These are phyloP conservation scores for Tulasnella sp. DNA, from an alignment of 768 basidiomycete genomes.

Conservation along the genomic window DNA sequence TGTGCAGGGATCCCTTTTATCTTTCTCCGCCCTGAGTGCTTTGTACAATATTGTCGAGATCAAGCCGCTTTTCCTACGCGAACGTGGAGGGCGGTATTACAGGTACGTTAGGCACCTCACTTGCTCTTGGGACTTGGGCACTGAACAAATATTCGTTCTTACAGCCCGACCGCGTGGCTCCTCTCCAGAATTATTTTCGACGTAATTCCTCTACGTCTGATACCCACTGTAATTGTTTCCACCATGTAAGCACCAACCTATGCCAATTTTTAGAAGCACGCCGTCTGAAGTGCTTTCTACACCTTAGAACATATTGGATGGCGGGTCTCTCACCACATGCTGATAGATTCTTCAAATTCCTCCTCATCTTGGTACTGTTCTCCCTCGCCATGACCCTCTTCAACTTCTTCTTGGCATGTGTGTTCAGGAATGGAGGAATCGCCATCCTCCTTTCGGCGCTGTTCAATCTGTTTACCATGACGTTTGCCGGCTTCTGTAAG, in stretches of 20 bases:
- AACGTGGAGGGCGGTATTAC: slow-evolving; percentile 77
- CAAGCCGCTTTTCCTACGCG: slow-evolving; percentile 79
- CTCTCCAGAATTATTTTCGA: slow-evolving; percentile 83
- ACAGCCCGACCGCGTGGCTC: slow-evolving; percentile 81
- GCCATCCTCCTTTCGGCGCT: slow-evolving; percentile 74
- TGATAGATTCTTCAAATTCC: slow-evolving; percentile 86
- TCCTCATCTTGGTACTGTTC: slow-evolving; percentile 80
- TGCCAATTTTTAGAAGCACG: not conserved
- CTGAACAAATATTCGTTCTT: not conserved
- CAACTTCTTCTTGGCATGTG: slow-evolving; percentile 80
- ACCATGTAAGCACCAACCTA: slow-evolving; percentile 49
- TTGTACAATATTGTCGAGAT: slow-evolving; percentile 79
- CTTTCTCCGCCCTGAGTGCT: slow-evolving; percentile 84
- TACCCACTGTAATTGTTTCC: slow-evolving; percentile 80
- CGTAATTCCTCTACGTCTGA: slow-evolving; percentile 74
- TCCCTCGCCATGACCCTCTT: slow-evolving; percentile 78
- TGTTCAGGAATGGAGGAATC: slow-evolving; percentile 79
- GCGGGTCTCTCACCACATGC: slow-evolving; percentile 73
- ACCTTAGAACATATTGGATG: slow-evolving; percentile 81
- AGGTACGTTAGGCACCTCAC: slow-evolving; percentile 39
- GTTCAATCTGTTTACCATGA: slow-evolving; percentile 39
- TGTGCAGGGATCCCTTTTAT: slow-evolving; percentile 72
- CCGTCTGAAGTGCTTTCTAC: slow-evolving; percentile 8
- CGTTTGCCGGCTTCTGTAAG: slow-evolving; percentile 70
- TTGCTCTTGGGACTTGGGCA: not conserved